These are phyloP conservation scores for Ceratocystis lukuohia DNA, from an alignment of 2,329 filamentous ascomycete genomes.

Conservation along the genomic window DNA sequence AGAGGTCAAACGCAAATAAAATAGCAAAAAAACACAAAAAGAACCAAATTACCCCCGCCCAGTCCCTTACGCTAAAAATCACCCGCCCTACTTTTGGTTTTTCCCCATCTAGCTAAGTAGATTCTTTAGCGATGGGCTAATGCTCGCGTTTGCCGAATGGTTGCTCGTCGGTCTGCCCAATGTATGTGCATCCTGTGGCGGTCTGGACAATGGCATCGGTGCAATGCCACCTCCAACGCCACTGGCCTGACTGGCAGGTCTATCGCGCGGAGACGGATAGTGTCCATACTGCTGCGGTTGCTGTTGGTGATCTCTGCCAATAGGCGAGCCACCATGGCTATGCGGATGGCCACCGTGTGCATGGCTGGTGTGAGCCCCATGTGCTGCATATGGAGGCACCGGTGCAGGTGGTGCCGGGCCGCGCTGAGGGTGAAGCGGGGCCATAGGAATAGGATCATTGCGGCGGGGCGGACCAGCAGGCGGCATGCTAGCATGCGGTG, in stretches of 20 bases:
- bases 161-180: slow-evolving; percentile 39
- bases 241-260: slow-evolving; percentile 1
- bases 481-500: slow-evolving; percentile 9
- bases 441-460: slow-evolving; percentile 9
- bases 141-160: slow-evolving; percentile 41
- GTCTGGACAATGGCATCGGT: background rate
- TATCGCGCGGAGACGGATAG: slow-evolving; percentile 7
- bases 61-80: no score
- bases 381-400: background rate
- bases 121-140: slow-evolving; percentile 63
- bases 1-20: background rate
- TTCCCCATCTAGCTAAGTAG: slow-evolving; percentile 44
- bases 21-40: background rate
- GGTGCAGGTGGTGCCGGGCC: background rate
- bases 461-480: slow-evolving; percentile 5
- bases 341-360: background rate
- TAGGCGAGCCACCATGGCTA: slow-evolving; percentile 10
- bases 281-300: slow-evolving; percentile 21
- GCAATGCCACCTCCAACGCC: background rate
- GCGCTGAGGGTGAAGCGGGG: slow-evolving; percentile 9
- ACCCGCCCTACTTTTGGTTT: background rate
- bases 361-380: background rate
- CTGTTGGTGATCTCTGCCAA: slow-evolving; percentile 3
- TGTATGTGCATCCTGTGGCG: slow-evolving; percentile 29
- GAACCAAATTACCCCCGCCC: no score